These are phyloP conservation scores for Aspergillus clavatus DNA, from an alignment of 2,329 filamentous ascomycete species.

Conservation along the genomic window DNA sequence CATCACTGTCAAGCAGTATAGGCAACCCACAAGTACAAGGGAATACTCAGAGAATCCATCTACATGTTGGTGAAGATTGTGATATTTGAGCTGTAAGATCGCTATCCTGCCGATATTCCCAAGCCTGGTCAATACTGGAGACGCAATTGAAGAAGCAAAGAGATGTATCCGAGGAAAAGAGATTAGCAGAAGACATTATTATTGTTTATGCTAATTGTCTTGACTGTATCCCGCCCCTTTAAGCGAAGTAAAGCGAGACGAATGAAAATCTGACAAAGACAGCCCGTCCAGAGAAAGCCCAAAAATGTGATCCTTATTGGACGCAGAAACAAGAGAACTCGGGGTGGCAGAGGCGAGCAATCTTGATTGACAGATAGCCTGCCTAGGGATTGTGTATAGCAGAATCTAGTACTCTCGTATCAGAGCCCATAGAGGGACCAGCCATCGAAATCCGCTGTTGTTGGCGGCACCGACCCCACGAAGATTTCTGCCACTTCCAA, in stretches of 20 bases:
- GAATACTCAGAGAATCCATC: too few species aligned
- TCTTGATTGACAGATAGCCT: background rate
- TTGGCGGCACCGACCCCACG: slow-evolving; percentile 18
- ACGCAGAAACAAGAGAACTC: background rate
- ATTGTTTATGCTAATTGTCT: background rate
- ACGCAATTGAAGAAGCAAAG: too few species aligned
- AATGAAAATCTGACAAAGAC: background rate
- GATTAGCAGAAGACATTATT: background rate
- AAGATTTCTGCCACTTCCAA: slow-evolving; percentile 20
- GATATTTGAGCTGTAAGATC: background rate
- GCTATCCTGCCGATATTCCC: too few species aligned
- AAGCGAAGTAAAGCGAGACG: background rate
- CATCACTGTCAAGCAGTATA: too few species aligned
- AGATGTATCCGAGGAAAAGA: background rate
- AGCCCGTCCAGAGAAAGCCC: background rate
- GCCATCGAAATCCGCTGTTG: slow-evolving; percentile 49
- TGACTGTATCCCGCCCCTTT: background rate
- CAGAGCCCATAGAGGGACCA: slow-evolving; percentile 64
- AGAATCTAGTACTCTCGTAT: slow-evolving; percentile 1
- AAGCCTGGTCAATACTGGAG: too few species aligned
- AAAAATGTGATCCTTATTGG: background rate
- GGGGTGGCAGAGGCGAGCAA: slow-evolving; percentile 8
- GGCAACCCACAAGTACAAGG: too few species aligned
- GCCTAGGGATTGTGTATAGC: background rate
- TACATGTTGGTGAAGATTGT: too few species aligned